Evolutionary conservation across 2,329 filamentous ascomycete genomes (phyloP), one percentile per base, ranked within the genome.

Genomic region (Diplodia sapinea): DNA sequence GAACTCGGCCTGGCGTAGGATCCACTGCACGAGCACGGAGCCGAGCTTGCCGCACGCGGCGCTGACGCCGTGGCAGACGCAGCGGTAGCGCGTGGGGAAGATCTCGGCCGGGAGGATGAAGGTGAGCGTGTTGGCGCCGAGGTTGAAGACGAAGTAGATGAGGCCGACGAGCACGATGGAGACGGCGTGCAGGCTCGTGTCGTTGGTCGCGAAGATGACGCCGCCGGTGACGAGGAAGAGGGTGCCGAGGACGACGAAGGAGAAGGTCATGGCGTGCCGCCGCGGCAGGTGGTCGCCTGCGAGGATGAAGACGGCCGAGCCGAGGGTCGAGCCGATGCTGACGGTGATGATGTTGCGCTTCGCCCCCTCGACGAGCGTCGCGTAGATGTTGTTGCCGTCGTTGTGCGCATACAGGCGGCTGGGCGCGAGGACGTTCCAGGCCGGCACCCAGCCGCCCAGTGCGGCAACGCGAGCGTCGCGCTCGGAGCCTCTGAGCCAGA

Each of bases 11-110:
- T n/a, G 13, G 2, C 50, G 51, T 9, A 82, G 73, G 47, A 81
- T 77, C 38, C 80, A 72, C 67, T 82, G 79, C 2, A 79, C 80
- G 2, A 82, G 71, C 68, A 82, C 79, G 0, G 84, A 83, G 20
- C 85, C 85, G 0, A 87, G 73, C 72, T 87, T 87, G 4, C 85
- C 85, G 1, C 79, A 73, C 0, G 80, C 85, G n/a, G 85, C 85
- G 33, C 81, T 80, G 68, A 87, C 81, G 23, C 85, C 85, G 71
- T 87, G 83, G 68, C 82, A 84, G 1, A 82, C 84, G 64, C 80
- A 84, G 20, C 85, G 81, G 71, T 86, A 86, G 20, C 82, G 79
- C 0, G 85, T 87, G 3, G 85, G 85, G 70, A 86, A 87, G 63
- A 85, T 80, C 69, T 86, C 85, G 13, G 84, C 84, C n/a, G 85